Conservation (phyloP, 192 early-diverging fungal species). For the Coemansia sp. region DNA sequence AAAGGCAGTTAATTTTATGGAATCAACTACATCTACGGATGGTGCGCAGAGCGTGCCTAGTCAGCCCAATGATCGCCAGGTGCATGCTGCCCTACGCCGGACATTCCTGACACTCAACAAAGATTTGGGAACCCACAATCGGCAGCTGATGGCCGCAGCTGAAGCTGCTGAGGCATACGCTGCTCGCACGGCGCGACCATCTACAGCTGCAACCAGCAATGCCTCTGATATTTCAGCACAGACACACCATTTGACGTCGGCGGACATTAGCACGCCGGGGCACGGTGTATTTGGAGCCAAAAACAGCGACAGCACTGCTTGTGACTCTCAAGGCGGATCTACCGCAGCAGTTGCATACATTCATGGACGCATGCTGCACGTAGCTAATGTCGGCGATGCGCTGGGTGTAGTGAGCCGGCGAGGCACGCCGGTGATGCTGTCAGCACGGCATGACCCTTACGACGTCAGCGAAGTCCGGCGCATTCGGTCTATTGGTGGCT, state of each 20-base stretch:
- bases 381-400: slow-evolving; percentile 84
- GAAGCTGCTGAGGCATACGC: slow-evolving; percentile 41
- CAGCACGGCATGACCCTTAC: slow-evolving; percentile 69
- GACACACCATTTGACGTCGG: slow-evolving; percentile 10
- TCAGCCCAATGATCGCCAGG: slow-evolving; percentile 35
- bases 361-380: slow-evolving; percentile 71
- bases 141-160: slow-evolving; percentile 45
- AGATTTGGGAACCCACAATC: slow-evolving; percentile 65
- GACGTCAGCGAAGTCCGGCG: slow-evolving; percentile 67
- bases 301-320: slow-evolving; percentile 15
- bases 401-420: slow-evolving; percentile 75
- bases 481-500: slow-evolving; percentile 77
- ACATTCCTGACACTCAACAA: slow-evolving; percentile 81
- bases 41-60: slow-evolving; percentile 13
- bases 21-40: slow-evolving; percentile 19
- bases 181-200: slow-evolving; percentile 28
- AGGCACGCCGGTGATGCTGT: slow-evolving; percentile 65
- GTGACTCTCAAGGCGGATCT: slow-evolving; percentile 63
- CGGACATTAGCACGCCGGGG: slow-evolving; percentile 27
- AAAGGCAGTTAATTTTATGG: slow-evolving; percentile 48
- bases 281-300: slow-evolving; percentile 31
- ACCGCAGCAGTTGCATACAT: slow-evolving; percentile 81
- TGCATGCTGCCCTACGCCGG: slow-evolving; percentile 68
- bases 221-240: neutral
- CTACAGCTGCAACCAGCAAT: slow-evolving; percentile 4